These are phyloP conservation scores for Priceomyces melissophilus DNA, from an alignment of 805 yeast genomes.

Conservation along the genomic window DNA sequence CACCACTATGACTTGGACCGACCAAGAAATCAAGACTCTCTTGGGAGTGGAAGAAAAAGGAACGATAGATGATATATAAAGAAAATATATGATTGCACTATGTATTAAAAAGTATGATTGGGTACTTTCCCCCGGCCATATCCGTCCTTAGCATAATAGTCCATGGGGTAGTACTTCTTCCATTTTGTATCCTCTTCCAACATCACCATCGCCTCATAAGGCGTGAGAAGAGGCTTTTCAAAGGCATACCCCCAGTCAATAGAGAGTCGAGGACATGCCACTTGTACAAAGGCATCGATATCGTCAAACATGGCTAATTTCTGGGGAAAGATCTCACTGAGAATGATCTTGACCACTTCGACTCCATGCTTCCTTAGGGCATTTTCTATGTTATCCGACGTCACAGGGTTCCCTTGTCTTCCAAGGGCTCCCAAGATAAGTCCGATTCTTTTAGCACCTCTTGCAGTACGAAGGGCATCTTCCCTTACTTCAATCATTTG, in stretches of 20 bases:
- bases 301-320: slow-evolving; percentile 90
- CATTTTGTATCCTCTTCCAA: slow-evolving; percentile 69
- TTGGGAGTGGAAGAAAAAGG: slow-evolving; percentile 59
- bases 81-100: no score
- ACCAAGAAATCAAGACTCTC: slow-evolving; percentile 60
- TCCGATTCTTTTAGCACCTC: slow-evolving; percentile 64
- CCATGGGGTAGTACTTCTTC: slow-evolving; percentile 86
- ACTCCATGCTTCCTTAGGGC: slow-evolving; percentile 53
- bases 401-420: slow-evolving; percentile 85
- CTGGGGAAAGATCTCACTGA: slow-evolving; percentile 91
- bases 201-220: slow-evolving; percentile 94
- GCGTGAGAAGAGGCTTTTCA: slow-evolving; percentile 85
- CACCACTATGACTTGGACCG: slow-evolving; percentile 49
- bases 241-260: slow-evolving; percentile 99
- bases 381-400: slow-evolving; percentile 63
- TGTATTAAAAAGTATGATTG: slow-evolving; percentile 7
- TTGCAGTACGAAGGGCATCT: slow-evolving; percentile 68
- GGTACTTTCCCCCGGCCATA: slow-evolving; percentile 87
- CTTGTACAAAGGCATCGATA: slow-evolving; percentile 93
- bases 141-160: slow-evolving; percentile 85
- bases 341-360: slow-evolving; percentile 72
- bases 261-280: slow-evolving; percentile 93
- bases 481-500: slow-evolving; percentile 73
- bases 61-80: no score
- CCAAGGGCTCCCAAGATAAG: slow-evolving; percentile 91